Evolutionary conservation across 805 yeast species (phyloP), one percentile per base, ranked within the genome.

Genomic region (Candida ortonii): DNA sequence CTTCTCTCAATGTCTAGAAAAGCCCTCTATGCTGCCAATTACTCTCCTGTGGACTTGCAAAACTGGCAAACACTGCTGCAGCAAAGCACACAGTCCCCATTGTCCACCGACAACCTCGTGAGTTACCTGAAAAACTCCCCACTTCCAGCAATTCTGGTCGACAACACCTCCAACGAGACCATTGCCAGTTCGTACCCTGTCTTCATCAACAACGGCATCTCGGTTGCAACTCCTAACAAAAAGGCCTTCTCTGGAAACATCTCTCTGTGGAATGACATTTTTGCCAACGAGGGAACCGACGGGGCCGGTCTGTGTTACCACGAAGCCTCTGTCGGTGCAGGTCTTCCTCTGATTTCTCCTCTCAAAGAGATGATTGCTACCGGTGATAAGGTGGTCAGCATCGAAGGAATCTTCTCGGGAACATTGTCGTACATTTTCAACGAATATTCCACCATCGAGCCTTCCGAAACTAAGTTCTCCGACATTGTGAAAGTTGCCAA

Each of bases 241-340:
- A 93, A 93, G 71, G 99, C 95, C 0, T 93, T 93, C 57, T 88
- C 97, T 7, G 72, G 88, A 26, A 82, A 77, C 36, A 63, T 84
- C 43, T 60, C 67, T 16, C 64, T 80, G 9, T 93, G 97, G 97
- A 74, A 85, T 37, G 70, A 73, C 33, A 77, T 93, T 36, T 85
- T 85, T 52, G 55, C 60, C 22, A 62, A 63, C 33, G 73, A 83
- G 22, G 71, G 68, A 23, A 63, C 67, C 24, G 70, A 73, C 29
- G 66, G 68, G 22, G 80, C 79, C 31, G 89, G 87, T 25, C 70
- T 90, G 44, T 95, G 88, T 28, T 90, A 88, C 71, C 98, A 93
- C 57, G 99, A 93, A 71, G 95, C 98, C 32, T 87, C 97, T 6
- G 97, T 93, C 39, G 97, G 97, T 57, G 99, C 99, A 26, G 99